Evolutionary conservation across 108 stramenopile genomes (phyloP).

Genomic region (Cyclotella baltica): DNA sequence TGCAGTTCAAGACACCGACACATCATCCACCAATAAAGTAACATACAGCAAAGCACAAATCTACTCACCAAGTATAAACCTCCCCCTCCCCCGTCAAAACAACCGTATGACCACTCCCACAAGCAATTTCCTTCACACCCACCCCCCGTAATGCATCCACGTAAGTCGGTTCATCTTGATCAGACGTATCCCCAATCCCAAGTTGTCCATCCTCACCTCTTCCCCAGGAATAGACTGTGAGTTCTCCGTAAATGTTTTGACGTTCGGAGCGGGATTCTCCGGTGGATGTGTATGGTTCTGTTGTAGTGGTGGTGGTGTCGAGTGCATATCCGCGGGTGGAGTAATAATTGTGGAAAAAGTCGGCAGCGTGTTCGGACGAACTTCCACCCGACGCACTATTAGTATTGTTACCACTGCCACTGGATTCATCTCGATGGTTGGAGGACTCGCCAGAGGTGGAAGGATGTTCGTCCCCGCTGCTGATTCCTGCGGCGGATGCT

Average conservation of each 20-base stretch:
- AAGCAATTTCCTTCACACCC: slow-evolving; percentile 92
- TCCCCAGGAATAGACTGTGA: slow-evolving; percentile 89
- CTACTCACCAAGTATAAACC: slow-evolving; percentile 90
- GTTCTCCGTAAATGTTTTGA: slow-evolving; percentile 61
- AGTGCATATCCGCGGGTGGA: neutral
- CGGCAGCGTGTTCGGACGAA: slow-evolving; percentile 5
- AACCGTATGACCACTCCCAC: slow-evolving; percentile 95
- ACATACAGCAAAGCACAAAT: too few relatives aligned
- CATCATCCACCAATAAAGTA: too few relatives aligned
- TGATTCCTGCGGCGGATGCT: slow-evolving; percentile 13
- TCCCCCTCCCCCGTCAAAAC: slow-evolving; percentile 93
- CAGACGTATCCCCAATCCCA: slow-evolving; percentile 73
- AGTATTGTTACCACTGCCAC: neutral
- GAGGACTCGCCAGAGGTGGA: neutral
- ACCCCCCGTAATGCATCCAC: slow-evolving; percentile 92
- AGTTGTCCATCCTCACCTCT: slow-evolving; percentile 93
- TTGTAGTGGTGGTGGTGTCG: neutral
- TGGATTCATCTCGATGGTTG: neutral
- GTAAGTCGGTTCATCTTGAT: slow-evolving; percentile 92
- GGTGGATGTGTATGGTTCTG: neutral
- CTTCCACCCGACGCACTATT: neutral
- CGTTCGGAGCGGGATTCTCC: neutral
- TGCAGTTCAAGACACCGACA: too few relatives aligned
- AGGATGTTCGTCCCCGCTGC: slow-evolving; percentile 20
- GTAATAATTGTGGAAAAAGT: slow-evolving; percentile 16